Percentiles rank a stretch among this genome's conserved stretches.
Conservation (phyloP, 2,329 filamentous ascomycete genomes). For the Tolypocladium pustulatum region DNA sequence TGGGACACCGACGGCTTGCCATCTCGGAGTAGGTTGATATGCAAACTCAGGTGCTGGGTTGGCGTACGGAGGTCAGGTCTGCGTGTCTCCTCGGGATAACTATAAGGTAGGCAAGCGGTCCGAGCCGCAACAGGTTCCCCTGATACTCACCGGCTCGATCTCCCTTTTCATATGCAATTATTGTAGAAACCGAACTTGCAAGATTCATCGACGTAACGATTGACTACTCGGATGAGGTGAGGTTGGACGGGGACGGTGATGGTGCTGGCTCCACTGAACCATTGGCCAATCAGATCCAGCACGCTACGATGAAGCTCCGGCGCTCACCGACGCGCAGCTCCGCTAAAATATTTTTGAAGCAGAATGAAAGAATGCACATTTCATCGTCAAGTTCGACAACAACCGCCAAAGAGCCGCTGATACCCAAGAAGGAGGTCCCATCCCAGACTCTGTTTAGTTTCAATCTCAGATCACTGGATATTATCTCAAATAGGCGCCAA, state of each 20-base stretch:
- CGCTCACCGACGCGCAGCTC: neutral
- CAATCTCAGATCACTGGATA: too few relatives aligned
- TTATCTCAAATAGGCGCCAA: neutral
- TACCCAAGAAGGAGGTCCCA: neutral
- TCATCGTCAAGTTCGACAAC: neutral
- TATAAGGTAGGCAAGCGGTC: too few relatives aligned
- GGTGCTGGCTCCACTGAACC: neutral
- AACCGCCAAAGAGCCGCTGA: neutral
- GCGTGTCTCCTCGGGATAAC: neutral
- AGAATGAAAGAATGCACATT: neutral
- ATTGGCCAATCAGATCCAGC: slow-evolving; percentile 6
- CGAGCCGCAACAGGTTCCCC: neutral
- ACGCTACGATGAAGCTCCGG: neutral
- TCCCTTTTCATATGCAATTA: neutral
- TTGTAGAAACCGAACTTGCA: neutral
- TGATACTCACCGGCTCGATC: neutral
- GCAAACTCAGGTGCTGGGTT: neutral
- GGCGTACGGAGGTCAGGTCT: neutral
- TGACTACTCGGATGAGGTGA: neutral
- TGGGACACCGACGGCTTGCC: neutral
- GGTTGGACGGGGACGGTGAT: neutral
- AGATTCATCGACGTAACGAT: neutral
- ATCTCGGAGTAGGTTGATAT: neutral
- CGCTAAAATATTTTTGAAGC: slow-evolving; percentile 7
- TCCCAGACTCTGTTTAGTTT: neutral